Conservation (phyloP, 768 basidiomycete genomes). For the Russula olivacea region DNA sequence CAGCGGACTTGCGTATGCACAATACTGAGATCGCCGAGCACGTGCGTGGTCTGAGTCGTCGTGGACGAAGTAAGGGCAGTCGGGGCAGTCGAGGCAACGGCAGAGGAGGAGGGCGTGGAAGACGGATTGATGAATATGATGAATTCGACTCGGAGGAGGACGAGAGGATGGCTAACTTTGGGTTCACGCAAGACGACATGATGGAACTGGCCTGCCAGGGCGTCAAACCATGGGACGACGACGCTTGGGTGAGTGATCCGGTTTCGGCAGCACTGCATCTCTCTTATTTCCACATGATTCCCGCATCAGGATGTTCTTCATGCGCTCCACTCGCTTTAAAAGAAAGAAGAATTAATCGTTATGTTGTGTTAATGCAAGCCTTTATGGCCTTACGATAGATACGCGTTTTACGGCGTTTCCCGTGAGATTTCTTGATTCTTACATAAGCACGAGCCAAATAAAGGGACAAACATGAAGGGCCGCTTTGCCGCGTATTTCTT, state of each 20-base stretch:
- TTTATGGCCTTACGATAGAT: background rate
- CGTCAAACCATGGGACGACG: slow-evolving; percentile 43
- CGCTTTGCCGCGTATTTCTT: background rate
- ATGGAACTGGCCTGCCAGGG: slow-evolving; percentile 36
- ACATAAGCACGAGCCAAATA: slow-evolving; percentile 3
- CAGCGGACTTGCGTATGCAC: background rate
- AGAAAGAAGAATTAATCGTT: too few species aligned
- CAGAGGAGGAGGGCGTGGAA: background rate
- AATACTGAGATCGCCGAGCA: too few species aligned
- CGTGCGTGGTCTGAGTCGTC: background rate
- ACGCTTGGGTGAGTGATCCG: slow-evolving; percentile 35
- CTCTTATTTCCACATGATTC: background rate
- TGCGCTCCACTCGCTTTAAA: background rate
- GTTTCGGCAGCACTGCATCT: background rate
- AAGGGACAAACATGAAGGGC: slow-evolving; percentile 2
- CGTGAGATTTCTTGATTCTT: background rate
- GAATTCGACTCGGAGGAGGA: slow-evolving; percentile 17
- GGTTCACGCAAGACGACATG: slow-evolving; percentile 34
- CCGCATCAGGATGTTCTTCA: slow-evolving; percentile 8
- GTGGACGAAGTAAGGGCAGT: too few species aligned
- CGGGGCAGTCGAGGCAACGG: background rate
- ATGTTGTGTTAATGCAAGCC: background rate
- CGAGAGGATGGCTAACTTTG: slow-evolving; percentile 28
- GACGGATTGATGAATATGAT: background rate
- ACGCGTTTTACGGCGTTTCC: background rate